These are phyloP conservation scores for Paxillus involutus DNA, from an alignment of 768 basidiomycete species.

Conservation along the genomic window DNA sequence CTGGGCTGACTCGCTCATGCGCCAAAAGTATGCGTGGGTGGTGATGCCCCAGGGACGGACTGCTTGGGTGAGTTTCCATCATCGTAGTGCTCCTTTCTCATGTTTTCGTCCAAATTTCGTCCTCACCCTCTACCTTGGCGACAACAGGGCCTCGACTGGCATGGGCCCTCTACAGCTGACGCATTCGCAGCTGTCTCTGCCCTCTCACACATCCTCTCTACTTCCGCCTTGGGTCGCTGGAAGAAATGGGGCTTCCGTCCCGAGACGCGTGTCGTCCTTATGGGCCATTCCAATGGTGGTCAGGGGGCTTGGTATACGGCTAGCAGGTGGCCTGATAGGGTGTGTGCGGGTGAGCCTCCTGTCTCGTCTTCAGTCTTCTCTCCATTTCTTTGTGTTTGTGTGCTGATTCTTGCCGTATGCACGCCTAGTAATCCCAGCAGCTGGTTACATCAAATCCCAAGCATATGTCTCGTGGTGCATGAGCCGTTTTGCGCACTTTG, in stretches of 20 bases:
- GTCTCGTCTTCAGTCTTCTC: not conserved
- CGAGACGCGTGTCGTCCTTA: constrained; percentile 53
- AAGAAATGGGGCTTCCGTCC: constrained; percentile 37
- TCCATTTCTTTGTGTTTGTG: too few relatives aligned
- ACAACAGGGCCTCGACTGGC: constrained; percentile 86
- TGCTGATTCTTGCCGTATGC: not conserved
- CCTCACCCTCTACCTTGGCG: not conserved
- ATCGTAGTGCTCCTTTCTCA: not conserved
- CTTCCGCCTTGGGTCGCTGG: constrained; percentile 34
- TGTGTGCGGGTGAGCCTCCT: constrained; percentile 52
- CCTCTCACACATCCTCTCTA: constrained; percentile 46
- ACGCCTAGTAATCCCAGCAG: constrained; percentile 64
- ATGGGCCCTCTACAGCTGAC: constrained; percentile 76
- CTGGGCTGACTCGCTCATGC: constrained; percentile 65
- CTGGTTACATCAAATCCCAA: constrained; percentile 86
- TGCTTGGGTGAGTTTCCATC: constrained; percentile 61
- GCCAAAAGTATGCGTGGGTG: constrained; percentile 66
- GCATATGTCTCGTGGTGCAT: constrained; percentile 75
- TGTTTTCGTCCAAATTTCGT: not conserved
- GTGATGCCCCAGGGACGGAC: constrained; percentile 82
- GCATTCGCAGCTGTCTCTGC: constrained; percentile 64
- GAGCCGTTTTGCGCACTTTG: constrained; percentile 74
- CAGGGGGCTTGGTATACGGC: constrained; percentile 87
- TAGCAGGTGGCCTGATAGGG: constrained; percentile 73
- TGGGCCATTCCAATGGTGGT: constrained; percentile 93